Evolutionary conservation across 345 rosid species (phyloP).

Genomic region (Gossypium anomalum): DNA sequence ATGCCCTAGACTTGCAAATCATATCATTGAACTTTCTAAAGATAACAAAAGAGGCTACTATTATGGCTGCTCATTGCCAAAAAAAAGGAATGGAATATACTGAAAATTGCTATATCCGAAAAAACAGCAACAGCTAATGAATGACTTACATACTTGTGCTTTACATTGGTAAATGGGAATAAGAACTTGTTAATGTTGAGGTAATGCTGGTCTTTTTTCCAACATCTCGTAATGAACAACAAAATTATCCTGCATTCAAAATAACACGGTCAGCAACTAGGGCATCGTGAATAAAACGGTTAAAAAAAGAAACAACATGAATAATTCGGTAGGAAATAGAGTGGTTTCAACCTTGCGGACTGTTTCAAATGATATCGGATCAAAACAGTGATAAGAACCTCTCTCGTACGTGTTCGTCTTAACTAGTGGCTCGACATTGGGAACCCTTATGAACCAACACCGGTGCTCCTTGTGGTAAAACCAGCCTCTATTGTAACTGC

Average conservation of each 20-base stretch:
- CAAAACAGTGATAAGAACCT: conserved; percentile 86
- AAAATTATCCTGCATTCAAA: conserved; percentile 68
- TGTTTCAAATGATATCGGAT: conserved; percentile 70
- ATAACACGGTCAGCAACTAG: not conserved
- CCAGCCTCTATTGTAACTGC: conserved; percentile 89
- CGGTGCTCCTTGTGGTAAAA: conserved; percentile 85
- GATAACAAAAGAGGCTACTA: not conserved
- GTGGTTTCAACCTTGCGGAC: conserved; percentile 63
- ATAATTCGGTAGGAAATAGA: conserved; percentile 1
- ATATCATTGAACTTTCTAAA: not conserved
- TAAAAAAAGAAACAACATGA: not conserved
- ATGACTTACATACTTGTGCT: conserved; percentile 33
- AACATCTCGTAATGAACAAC: conserved; percentile 67
- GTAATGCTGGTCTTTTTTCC: conserved; percentile 89
- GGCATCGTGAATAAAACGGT: too few species aligned
- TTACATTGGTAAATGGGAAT: conserved; percentile 53
- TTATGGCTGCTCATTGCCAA: not conserved
- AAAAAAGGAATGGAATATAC: not conserved
- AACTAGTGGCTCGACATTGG: conserved; percentile 77
- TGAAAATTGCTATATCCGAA: conserved; percentile 19
- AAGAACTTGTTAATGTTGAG: conserved; percentile 52
- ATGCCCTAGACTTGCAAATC: not conserved
- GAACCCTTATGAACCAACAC: conserved; percentile 69
- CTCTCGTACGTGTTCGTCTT: conserved; percentile 67
- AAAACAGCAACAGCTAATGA: conserved; percentile 25